phyloP scores from a whole-genome alignment of 2,329 filamentous ascomycete species.

The Chaetomium sp. region DNA sequence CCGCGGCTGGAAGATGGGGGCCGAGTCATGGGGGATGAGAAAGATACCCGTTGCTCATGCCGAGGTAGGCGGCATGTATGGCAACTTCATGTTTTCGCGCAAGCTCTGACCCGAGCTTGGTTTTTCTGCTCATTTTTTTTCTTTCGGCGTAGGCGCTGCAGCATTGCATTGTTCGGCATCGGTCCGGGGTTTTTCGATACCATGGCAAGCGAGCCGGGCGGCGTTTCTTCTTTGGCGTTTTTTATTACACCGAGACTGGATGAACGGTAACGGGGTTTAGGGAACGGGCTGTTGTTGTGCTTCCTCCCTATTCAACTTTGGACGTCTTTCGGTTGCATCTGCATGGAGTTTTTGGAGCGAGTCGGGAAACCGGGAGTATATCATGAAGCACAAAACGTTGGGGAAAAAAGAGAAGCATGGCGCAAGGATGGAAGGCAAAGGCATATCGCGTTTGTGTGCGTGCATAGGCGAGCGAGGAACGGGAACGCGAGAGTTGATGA shows the following conservation, averaged over 20 bases:
- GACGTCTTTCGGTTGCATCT: background rate
- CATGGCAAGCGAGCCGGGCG: slow-evolving; percentile 22
- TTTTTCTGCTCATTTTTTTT: slow-evolving; percentile 14
- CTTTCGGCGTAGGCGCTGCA: slow-evolving; percentile 12
- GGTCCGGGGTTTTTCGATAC: slow-evolving; percentile 22
- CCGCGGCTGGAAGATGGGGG: slow-evolving; percentile 80
- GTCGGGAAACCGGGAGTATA: background rate
- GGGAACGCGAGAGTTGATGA: background rate
- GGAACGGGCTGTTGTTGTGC: background rate
- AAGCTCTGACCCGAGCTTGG: slow-evolving; percentile 46
- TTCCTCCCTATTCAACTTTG: background rate
- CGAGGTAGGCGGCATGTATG: slow-evolving; percentile 93
- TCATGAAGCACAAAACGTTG: background rate
- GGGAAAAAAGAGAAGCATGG: background rate
- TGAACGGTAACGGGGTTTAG: background rate
- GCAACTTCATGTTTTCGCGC: slow-evolving; percentile 66
- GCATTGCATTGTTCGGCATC: slow-evolving; percentile 15
- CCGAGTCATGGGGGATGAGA: slow-evolving; percentile 80
- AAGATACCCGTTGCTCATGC: slow-evolving; percentile 90
- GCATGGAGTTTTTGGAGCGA: background rate
- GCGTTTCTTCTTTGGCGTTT: slow-evolving; percentile 15
- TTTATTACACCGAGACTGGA: background rate
- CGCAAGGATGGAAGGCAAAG: background rate
- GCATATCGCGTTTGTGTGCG: background rate
- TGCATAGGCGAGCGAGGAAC: background rate